A percentile compares a stretch with the other conserved stretches of the same genome.
Conservation (phyloP, 352 stramenopile species). For the Phytophthora citrophthora region DNA sequence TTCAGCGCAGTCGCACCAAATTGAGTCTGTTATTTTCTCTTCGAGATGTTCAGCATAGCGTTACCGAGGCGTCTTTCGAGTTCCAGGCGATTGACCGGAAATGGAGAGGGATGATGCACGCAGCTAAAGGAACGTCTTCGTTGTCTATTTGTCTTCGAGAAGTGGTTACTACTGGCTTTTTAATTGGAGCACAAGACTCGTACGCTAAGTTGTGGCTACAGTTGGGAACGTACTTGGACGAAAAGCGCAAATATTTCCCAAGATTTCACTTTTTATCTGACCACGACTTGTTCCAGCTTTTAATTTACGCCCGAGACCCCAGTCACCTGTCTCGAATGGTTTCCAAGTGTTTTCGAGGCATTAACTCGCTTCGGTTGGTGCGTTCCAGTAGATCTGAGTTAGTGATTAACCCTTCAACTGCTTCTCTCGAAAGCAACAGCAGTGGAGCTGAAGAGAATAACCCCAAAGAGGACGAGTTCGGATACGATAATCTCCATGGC, state of each 20-base stretch:
- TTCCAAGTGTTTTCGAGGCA: slow-evolving; percentile 59
- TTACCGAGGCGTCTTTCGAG: slow-evolving; percentile 57
- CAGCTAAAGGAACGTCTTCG: slow-evolving; percentile 52
- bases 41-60: slow-evolving; percentile 63
- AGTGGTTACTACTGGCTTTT: slow-evolving; percentile 61
- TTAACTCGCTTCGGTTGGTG: slow-evolving; percentile 39
- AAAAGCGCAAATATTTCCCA: slow-evolving; percentile 65
- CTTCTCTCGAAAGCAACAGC: not conserved
- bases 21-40: slow-evolving; percentile 55
- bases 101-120: slow-evolving; percentile 73
- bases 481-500: slow-evolving; percentile 11
- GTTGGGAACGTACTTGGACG: slow-evolving; percentile 56
- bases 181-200: slow-evolving; percentile 43
- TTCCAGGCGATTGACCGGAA: slow-evolving; percentile 74
- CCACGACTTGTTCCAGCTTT: slow-evolving; percentile 61
- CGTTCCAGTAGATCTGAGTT: slow-evolving; percentile 13
- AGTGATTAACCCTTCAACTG: not conserved
- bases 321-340: slow-evolving; percentile 43
- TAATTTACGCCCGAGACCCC: slow-evolving; percentile 49
- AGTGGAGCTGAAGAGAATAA: not conserved
- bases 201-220: slow-evolving; percentile 69
- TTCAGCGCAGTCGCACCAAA: slow-evolving; percentile 60
- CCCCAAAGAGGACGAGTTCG: not conserved
- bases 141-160: slow-evolving; percentile 63
- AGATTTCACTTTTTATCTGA: slow-evolving; percentile 74